phyloP scores from a whole-genome alignment of 768 basidiomycete genomes.

The Mycena kentingensis region DNA sequence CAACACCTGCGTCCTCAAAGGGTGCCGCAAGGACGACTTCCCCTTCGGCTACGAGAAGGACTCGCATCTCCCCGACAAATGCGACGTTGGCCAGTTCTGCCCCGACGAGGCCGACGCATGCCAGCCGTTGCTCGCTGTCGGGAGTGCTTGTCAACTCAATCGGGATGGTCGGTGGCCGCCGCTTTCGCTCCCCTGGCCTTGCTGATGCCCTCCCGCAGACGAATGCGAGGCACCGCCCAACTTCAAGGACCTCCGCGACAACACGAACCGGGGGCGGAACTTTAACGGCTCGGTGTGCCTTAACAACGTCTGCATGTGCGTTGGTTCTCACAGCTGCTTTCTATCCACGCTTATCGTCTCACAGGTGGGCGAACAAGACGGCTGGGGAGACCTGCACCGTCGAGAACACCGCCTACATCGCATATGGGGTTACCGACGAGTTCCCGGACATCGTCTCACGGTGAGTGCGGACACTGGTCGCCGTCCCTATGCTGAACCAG shows the following conservation, averaged over 20 bases:
- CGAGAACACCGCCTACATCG: constrained; percentile 81
- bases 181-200: not conserved
- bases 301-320: constrained; percentile 81
- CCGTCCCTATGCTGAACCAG: not conserved
- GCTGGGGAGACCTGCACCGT: constrained; percentile 61
- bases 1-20: constrained; percentile 59
- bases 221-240: constrained; percentile 75
- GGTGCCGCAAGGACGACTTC: constrained; percentile 76
- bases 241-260: constrained; percentile 61
- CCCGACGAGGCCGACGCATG: constrained; percentile 82
- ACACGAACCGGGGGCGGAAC: constrained; percentile 66
- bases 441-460: constrained; percentile 82
- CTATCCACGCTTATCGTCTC: not conserved
- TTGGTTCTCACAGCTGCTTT: constrained; percentile 13
- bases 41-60: constrained; percentile 65
- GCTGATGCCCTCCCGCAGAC: constrained; percentile 48
- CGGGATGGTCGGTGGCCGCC: constrained; percentile 66
- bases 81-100: constrained; percentile 68
- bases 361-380: constrained; percentile 79
- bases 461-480: constrained; percentile 39
- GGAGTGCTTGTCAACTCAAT: constrained; percentile 78
- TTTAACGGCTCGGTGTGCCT: constrained; percentile 84
- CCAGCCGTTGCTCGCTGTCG: constrained; percentile 58
- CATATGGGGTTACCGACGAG: constrained; percentile 59
- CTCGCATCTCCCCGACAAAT: constrained; percentile 58